Conservation (phyloP, 176 grass and related monocot species). For the Juncus effusus region DNA sequence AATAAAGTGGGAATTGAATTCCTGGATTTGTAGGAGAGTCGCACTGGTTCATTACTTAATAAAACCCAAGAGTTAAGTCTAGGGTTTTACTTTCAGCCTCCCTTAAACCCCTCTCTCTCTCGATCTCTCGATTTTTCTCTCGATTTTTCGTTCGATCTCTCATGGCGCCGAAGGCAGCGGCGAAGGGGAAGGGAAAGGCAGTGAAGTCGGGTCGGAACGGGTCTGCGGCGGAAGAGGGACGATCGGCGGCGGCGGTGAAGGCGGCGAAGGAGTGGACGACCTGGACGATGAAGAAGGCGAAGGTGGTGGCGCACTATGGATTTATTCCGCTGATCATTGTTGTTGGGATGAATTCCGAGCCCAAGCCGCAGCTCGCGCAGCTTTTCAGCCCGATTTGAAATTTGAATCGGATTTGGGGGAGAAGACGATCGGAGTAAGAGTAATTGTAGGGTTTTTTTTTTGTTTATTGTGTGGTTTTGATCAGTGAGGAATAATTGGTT, state of each 20-base stretch:
- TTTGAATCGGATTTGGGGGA: not conserved
- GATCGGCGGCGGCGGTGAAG: constrained; percentile 16
- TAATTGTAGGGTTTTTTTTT: constrained; percentile 6
- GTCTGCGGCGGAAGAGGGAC: not conserved
- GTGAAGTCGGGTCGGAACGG: constrained; percentile 29
- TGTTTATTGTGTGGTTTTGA: no score
- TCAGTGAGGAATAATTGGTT: no score
- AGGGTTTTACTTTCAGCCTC: constrained; percentile 26
- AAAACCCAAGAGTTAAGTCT: not conserved
- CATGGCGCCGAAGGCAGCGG: constrained; percentile 54
- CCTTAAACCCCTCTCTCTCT: constrained; percentile 3
- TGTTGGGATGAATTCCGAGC: constrained; percentile 78
- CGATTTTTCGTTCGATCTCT: constrained; percentile 1
- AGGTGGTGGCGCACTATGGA: constrained; percentile 77
- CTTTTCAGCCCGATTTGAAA: constrained; percentile 66
- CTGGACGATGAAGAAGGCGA: constrained; percentile 75
- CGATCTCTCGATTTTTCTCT: not conserved
- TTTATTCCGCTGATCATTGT: constrained; percentile 88
- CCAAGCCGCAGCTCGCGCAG: constrained; percentile 57
- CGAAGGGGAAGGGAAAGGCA: constrained; percentile 33
- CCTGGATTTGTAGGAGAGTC: not conserved
- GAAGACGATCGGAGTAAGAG: not conserved
- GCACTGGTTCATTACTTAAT: not conserved
- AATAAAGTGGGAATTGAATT: no score
- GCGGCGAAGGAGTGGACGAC: constrained; percentile 73